Base-by-base conservation (phyloP, 345 rosid species). In the Firmiana major region DNA sequence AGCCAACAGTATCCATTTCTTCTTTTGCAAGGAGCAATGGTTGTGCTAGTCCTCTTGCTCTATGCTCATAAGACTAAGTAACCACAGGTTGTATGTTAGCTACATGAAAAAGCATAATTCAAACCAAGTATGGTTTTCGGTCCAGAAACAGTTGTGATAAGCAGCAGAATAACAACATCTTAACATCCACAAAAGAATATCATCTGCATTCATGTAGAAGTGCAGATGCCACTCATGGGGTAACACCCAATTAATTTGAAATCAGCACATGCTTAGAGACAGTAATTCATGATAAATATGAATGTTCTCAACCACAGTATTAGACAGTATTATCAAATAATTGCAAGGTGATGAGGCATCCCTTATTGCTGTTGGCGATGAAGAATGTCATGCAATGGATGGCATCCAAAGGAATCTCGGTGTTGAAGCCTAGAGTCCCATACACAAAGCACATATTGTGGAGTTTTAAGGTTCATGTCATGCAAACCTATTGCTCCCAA, bases 401-500 rank as follows among this genome's bases (percentile, higher is more conserved):
- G 66, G 43, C 9, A 43, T 71, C 63, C 63, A 68, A 22, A 64
- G 62, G 16, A 62, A 76, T 21, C 60, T 67, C 53, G 74, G 40
- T 81, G 57, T 64, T 78, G 80, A 67, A 67, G 46, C 76, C 75
- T 71, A 22, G 60, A 71, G 68, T 16, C 16, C 28, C 24, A 75
- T 15, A 22, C 62, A 62, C 65, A 76, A 42, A 59, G 15, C 54
- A 75, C 40, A 17, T 66, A 54, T 49, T 51, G 16, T 71, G 31
- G 13, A 12, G 34, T 71, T 66, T 2, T 48, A 83, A 5, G 73
- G 51, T 71, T n/a, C n/a, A n/a, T n/a, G 75, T 38, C 58, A 68
- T 75, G 77, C 63, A 60, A 82, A 80, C 59, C 78, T 86, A 86
- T 43, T 83, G 77, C 76, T 89, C 85, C 94, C 89, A 84, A 74